Conservation (phyloP, 2,329 filamentous ascomycete genomes). For the Trichophyton mentagrophytes region DNA sequence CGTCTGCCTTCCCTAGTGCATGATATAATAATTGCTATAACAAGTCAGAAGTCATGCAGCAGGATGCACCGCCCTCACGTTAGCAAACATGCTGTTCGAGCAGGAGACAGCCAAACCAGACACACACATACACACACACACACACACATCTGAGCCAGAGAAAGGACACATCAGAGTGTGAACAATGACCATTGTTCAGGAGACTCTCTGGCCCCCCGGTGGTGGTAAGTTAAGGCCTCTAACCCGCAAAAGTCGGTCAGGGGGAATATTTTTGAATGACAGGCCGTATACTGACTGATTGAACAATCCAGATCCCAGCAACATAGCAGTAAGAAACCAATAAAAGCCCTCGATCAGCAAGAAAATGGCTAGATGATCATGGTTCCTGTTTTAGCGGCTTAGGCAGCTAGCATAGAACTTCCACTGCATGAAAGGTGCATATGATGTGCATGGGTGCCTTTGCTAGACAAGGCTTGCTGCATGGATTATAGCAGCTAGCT, state of each 20-base stretch:
- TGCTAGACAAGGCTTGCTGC: neutral
- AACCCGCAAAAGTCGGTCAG: neutral
- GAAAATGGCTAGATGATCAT: neutral
- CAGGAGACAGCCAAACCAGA: neutral
- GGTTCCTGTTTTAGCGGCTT: neutral
- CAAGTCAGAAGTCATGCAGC: neutral
- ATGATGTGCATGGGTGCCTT: neutral
- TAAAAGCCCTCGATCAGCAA: neutral
- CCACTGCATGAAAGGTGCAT: neutral
- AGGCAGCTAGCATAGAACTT: neutral
- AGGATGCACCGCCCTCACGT: neutral
- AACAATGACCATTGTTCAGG: neutral
- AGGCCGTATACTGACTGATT: neutral
- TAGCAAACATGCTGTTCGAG: neutral
- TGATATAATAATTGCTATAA: neutral
- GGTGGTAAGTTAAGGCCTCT: neutral
- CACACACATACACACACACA: neutral
- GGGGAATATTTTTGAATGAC: neutral
- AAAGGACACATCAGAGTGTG: neutral
- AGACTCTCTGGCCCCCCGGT: neutral
- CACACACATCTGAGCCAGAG: neutral
- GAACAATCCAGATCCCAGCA: neutral
- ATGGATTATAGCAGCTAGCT: neutral
- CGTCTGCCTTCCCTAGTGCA: neutral
- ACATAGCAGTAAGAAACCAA: neutral